Evolutionary conservation across 352 stramenopile species (phyloP).

Genomic region (Plasmopara muralis): DNA sequence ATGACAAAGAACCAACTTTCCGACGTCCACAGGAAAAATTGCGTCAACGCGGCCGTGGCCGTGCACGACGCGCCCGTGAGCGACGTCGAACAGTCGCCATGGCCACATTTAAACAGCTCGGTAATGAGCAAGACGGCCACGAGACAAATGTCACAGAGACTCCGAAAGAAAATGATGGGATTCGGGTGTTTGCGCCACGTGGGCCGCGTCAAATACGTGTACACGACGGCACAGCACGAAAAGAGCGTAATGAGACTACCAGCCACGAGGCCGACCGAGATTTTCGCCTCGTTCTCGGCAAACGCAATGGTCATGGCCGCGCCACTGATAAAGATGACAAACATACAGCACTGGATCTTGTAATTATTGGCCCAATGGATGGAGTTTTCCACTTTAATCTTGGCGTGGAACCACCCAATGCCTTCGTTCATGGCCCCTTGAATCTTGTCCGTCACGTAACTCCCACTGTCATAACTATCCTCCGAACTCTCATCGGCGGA

Average conservation of each 20-base stretch:
- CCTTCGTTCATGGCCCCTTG: constrained; percentile 42
- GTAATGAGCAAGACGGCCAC: constrained; percentile 70
- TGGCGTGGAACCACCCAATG: constrained; percentile 80
- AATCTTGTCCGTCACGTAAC: constrained; percentile 60
- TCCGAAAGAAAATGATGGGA: constrained; percentile 83
- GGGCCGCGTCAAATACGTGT: constrained; percentile 73
- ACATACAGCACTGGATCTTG: constrained; percentile 79
- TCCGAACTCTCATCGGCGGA: constrained; percentile 67
- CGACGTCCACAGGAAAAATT: constrained; percentile 84
- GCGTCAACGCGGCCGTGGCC: constrained; percentile 62
- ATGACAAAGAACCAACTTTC: constrained; percentile 88
- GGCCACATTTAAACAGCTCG: constrained; percentile 76
- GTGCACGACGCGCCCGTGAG: constrained; percentile 48
- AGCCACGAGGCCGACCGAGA: constrained; percentile 64
- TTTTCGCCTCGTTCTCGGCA: constrained; percentile 43
- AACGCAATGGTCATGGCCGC: constrained; percentile 52
- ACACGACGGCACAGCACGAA: constrained; percentile 59
- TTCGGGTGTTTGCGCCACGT: constrained; percentile 84
- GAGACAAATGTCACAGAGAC: constrained; percentile 75
- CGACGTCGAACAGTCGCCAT: constrained; percentile 25
- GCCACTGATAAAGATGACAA: constrained; percentile 58
- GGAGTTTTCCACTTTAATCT: constrained; percentile 80
- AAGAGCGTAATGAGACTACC: constrained; percentile 75
- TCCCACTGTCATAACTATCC: constrained; percentile 66
- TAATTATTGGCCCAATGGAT: constrained; percentile 87